Evolutionary conservation across 192 early-diverging fungal species (phyloP), one percentile per base, ranked within the genome.

Genomic region (Dissophora ornata): DNA sequence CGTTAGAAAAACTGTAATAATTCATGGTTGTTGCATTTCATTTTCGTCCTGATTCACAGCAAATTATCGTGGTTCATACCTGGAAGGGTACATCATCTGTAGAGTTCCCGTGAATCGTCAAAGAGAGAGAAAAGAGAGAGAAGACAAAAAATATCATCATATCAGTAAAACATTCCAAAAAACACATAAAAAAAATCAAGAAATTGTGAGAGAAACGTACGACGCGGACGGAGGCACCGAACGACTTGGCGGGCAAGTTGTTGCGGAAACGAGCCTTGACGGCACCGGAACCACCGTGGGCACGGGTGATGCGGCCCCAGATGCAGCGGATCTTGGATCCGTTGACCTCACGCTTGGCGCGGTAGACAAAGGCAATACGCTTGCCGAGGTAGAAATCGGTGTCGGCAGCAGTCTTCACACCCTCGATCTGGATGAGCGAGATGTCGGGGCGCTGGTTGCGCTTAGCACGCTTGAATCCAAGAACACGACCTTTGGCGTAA

Each of bases 321-420:
- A 98, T 96, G 80, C 94, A 94, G 78, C 97, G 92, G 86, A 99
- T 89, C 80, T 93, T 89, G 83, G 91, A 90, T 79, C 96, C 96
- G 85, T 96, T 93, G 62, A 85, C 79, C 78, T 84, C 87, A 53
- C 91, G 86, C 83, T 95, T 89, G 59, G 95, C 96, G 65, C 91
- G 91, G 94, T 98, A 99, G 73, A 98, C 93, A 84, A 94, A 98
- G 58, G 97, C 96, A 70, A 99, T 88, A 81, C 94, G 94, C 91
- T 98, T 99, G 71, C 98, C 98, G 65, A 95, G 92, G 91, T 99
- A 99, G 89, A 97, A 99, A 57, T 86, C 83, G 73, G 96, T 90
- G 70, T 98, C 95, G 80, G 92, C 85, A 86, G 90, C 87, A 69
- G 93, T 94, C 80, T 86, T 79, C 57, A 96, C 95, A 84, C 93